Conservation (phyloP, 495 filamentous ascomycete genomes). For the Rhypophila decipiens region DNA sequence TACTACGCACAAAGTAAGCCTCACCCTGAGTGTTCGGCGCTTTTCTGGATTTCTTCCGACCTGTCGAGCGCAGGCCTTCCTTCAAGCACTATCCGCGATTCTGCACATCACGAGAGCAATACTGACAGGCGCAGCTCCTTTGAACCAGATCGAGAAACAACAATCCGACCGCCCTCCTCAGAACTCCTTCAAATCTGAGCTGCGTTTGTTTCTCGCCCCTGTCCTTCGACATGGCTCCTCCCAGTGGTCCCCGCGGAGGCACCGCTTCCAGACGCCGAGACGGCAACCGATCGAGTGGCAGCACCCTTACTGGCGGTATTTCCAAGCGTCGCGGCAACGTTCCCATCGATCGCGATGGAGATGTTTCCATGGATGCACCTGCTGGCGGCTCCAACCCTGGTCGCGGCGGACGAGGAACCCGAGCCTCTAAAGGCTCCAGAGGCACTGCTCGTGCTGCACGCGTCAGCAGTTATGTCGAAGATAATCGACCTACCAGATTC, state of each 20-base stretch:
- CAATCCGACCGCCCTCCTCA: too few species aligned
- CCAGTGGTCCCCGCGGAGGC: conserved; percentile 26
- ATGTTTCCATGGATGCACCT: conserved; percentile 67
- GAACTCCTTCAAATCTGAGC: background rate
- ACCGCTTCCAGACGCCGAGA: too few species aligned
- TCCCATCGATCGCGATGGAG: conserved; percentile 68
- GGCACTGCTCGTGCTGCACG: conserved; percentile 6
- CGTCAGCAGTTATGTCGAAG: conserved; percentile 13
- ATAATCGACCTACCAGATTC: conserved; percentile 15
- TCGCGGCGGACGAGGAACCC: conserved; percentile 26
- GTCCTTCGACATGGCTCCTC: conserved; percentile 32
- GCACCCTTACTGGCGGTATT: conserved; percentile 52
- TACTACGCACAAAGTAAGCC: too few species aligned
- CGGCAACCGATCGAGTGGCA: background rate
- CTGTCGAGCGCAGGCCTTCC: too few species aligned
- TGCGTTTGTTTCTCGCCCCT: background rate
- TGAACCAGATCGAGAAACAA: too few species aligned
- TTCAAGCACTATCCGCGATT: too few species aligned
- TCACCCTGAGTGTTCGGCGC: too few species aligned
- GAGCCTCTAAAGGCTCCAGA: too few species aligned
- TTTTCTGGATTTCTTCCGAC: too few species aligned
- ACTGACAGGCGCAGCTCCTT: background rate
- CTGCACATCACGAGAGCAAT: too few species aligned
- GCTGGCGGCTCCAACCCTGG: conserved; percentile 16
- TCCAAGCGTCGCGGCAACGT: conserved; percentile 54